Percentiles rank a stretch among this genome's conserved stretches.
These are phyloP conservation scores for Fusarium sacchari DNA, from an alignment of 2,329 filamentous ascomycete genomes.

Conservation along the genomic window DNA sequence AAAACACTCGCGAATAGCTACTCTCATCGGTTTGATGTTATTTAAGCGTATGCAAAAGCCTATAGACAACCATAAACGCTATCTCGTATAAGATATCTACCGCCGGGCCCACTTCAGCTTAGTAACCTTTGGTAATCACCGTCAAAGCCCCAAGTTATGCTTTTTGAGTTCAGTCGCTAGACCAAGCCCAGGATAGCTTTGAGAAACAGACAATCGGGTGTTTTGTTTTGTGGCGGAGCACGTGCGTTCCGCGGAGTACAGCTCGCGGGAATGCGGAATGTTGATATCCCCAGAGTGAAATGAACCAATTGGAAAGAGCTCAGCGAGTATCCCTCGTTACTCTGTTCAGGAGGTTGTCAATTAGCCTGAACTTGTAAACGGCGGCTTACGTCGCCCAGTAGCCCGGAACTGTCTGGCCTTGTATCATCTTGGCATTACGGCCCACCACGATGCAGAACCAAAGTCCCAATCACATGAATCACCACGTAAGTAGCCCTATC, in stretches of 20 bases:
- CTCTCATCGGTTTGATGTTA: rapidly evolving
- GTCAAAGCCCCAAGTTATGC: not conserved
- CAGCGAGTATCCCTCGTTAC: rapidly evolving
- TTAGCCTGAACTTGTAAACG: not conserved
- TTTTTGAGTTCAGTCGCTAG: not conserved
- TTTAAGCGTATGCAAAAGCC: not conserved
- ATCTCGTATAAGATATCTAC: not conserved
- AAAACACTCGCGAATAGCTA: rapidly evolving
- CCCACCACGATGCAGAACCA: not conserved
- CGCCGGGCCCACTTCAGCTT: not conserved
- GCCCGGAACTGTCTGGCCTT: no score
- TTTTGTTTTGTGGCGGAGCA: not conserved
- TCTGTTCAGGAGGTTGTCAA: not conserved
- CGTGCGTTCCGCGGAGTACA: not conserved
- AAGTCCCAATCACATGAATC: not conserved
- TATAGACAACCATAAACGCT: not conserved
- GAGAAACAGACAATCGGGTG: not conserved
- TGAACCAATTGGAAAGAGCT: not conserved
- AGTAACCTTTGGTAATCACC: not conserved
- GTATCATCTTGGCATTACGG: not conserved
- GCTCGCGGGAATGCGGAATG: not conserved
- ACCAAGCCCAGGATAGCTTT: not conserved
- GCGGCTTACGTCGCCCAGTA: not conserved
- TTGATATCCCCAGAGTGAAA: rapidly evolving
- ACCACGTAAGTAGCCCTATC: not conserved